A percentile compares a stretch with the other conserved stretches of the same genome.
These are phyloP conservation scores for Rhizopus stolonifer DNA, from an alignment of 371 early-diverging fungal species.

Conservation along the genomic window DNA sequence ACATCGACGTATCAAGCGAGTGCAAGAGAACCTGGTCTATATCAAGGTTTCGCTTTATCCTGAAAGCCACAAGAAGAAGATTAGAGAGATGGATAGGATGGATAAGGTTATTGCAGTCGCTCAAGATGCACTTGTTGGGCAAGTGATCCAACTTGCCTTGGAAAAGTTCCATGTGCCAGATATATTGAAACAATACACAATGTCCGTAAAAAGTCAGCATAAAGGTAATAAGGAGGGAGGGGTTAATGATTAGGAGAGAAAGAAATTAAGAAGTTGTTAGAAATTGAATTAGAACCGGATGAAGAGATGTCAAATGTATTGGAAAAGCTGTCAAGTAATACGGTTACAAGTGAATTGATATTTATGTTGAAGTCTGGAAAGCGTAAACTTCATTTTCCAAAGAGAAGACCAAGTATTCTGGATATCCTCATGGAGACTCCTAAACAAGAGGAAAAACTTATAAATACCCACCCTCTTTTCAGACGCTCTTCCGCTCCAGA, in stretches of 20 bases:
- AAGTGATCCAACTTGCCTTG: constrained; percentile 41
- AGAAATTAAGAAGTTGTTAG: constrained; percentile 10
- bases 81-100: constrained; percentile 39
- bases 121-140: constrained; percentile 33
- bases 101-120: constrained; percentile 51
- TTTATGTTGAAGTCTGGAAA: constrained; percentile 31
- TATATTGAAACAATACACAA: constrained; percentile 4
- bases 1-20: constrained; percentile 42
- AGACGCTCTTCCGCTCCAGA: constrained; percentile 4
- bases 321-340: neutral
- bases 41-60: constrained; percentile 48
- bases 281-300: constrained; percentile 33
- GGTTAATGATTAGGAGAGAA: constrained; percentile 4
- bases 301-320: constrained; percentile 42
- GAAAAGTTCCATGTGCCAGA: constrained; percentile 50
- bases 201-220: too few relatives aligned
- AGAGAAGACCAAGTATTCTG: constrained; percentile 46
- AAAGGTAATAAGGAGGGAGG: constrained; percentile 8
- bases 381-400: neutral
- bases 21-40: constrained; percentile 38
- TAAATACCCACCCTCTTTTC: too few relatives aligned
- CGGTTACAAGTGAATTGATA: constrained; percentile 40
- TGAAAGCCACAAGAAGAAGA: constrained; percentile 22
- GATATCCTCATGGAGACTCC: constrained; percentile 45
- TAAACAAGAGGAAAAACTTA: too few relatives aligned